Evolutionary conservation across 306 rosid genomes (phyloP).

Genomic region (Prunus mira): DNA sequence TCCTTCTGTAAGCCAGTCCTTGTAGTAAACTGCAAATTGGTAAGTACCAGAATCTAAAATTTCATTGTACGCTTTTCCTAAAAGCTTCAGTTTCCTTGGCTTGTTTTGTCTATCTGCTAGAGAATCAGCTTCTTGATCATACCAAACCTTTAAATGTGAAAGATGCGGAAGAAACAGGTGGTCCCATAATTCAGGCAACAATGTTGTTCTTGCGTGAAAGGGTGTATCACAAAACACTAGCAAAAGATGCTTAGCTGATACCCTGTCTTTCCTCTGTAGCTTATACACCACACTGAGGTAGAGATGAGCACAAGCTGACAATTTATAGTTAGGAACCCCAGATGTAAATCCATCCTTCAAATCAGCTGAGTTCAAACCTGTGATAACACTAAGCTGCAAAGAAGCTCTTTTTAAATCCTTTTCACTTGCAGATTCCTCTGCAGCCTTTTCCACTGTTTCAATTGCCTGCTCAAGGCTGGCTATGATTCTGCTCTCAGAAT

Average conservation of each 20-base stretch:
- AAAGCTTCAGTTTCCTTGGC: slow-evolving; percentile 44
- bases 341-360: slow-evolving; percentile 45
- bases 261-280: slow-evolving; percentile 55
- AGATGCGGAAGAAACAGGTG: slow-evolving; percentile 65
- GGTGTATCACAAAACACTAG: slow-evolving; percentile 78
- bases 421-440: slow-evolving; percentile 43
- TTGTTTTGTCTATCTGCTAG: slow-evolving; percentile 39
- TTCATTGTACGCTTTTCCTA: slow-evolving; percentile 57
- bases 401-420: slow-evolving; percentile 48
- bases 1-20: slow-evolving; percentile 83
- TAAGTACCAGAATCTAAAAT: slow-evolving; percentile 67
- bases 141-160: slow-evolving; percentile 64
- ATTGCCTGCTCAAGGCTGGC: slow-evolving; percentile 72
- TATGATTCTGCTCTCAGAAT: slow-evolving; percentile 46
- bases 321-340: slow-evolving; percentile 56
- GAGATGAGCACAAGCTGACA: slow-evolving; percentile 90
- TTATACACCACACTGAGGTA: slow-evolving; percentile 69
- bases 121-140: slow-evolving; percentile 46
- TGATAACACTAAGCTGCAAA: slow-evolving; percentile 63
- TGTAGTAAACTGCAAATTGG: slow-evolving; percentile 63
- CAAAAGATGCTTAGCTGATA: slow-evolving; percentile 75
- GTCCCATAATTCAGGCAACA: slow-evolving; percentile 81
- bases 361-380: slow-evolving; percentile 62
- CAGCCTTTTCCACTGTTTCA: slow-evolving; percentile 52
- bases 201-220: slow-evolving; percentile 53